Conservation (phyloP, 805 yeast species). For the Ascoidea tarda region DNA sequence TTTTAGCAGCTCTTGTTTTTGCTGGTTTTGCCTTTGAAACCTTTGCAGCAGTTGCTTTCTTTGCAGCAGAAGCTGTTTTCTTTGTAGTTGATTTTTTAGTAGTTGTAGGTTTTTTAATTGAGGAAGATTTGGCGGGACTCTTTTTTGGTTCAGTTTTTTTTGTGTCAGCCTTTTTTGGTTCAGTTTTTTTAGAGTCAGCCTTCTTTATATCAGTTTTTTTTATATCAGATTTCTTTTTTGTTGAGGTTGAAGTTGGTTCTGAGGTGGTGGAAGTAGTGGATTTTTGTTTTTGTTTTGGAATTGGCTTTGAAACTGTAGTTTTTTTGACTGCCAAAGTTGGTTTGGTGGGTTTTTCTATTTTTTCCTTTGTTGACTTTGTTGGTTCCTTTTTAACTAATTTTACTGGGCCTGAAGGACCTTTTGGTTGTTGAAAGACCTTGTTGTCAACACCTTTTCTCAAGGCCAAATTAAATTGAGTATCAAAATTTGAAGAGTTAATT, state of each 20-base stretch:
- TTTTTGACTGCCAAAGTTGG: slow-evolving; percentile 13
- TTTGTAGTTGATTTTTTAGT: slow-evolving; percentile 9
- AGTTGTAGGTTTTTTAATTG: slow-evolving; percentile 11
- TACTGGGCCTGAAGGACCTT: slow-evolving; percentile 82
- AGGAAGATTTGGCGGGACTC: slow-evolving; percentile 6
- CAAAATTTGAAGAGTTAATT: slow-evolving; percentile 50
- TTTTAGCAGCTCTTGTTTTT: slow-evolving; percentile 2
- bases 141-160: slow-evolving; percentile 10
- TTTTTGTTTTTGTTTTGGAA: slow-evolving; percentile 12
- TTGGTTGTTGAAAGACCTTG: slow-evolving; percentile 73
- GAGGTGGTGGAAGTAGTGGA: slow-evolving; percentile 17
- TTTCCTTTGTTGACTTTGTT: slow-evolving; percentile 16
- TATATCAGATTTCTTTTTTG: slow-evolving; percentile 15
- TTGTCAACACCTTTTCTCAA: slow-evolving; percentile 66
- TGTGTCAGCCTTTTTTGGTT: slow-evolving; percentile 17
- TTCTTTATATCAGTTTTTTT: slow-evolving; percentile 19
- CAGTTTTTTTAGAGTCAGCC: slow-evolving; percentile 15
- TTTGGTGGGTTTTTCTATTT: slow-evolving; percentile 17
- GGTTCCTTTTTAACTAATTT: slow-evolving; percentile 32
- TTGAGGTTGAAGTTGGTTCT: slow-evolving; percentile 16
- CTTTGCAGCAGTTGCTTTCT: slow-evolving; percentile 6
- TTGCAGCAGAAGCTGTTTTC: slow-evolving; percentile 12
- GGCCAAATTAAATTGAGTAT: slow-evolving; percentile 62
- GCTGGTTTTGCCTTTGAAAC: background rate
- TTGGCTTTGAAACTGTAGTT: slow-evolving; percentile 14